phyloP scores from a whole-genome alignment of 2,329 filamentous ascomycete genomes.

The Fusarium poae region DNA sequence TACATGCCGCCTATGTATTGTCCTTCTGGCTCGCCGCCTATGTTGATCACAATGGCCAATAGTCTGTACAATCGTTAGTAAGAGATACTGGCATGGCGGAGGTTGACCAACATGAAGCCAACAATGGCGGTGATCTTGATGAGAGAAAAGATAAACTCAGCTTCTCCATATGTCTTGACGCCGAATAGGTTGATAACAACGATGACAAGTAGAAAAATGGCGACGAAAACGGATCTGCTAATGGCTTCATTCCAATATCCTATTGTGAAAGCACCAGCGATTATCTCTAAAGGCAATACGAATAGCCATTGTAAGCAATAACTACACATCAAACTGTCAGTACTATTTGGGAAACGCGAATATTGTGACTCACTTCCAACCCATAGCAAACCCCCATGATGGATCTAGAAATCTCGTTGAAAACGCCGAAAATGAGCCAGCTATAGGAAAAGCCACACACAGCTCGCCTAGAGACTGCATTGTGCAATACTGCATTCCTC shows the following conservation, averaged over 20 bases:
- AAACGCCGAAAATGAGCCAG: slow-evolving; percentile 92
- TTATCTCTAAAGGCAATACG: slow-evolving; percentile 85
- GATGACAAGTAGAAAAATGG: slow-evolving; percentile 82
- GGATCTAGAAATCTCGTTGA: slow-evolving; percentile 95
- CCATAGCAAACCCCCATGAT: slow-evolving; percentile 95
- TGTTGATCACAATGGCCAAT: slow-evolving; percentile 86
- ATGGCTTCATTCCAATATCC: slow-evolving; percentile 79
- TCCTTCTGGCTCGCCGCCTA: slow-evolving; percentile 78
- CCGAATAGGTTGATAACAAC: slow-evolving; percentile 88
- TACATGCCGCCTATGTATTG: slow-evolving; percentile 85
- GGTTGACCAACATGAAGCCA: slow-evolving; percentile 80
- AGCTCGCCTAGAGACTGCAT: slow-evolving; percentile 93
- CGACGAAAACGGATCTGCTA: slow-evolving; percentile 80
- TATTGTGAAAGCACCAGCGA: slow-evolving; percentile 86
- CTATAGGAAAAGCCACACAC: slow-evolving; percentile 89
- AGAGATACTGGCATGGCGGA: accelerated
- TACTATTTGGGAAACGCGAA: accelerated
- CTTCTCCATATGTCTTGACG: slow-evolving; percentile 89
- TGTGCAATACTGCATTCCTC: slow-evolving; percentile 90
- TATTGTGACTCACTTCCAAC: slow-evolving; percentile 78
- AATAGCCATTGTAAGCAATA: slow-evolving; percentile 91
- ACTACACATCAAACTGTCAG: slow-evolving; percentile 56
- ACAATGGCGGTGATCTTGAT: slow-evolving; percentile 89
- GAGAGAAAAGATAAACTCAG: slow-evolving; percentile 87
- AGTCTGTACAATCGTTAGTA: slow-evolving; percentile 64